These are phyloP conservation scores for Pilaira anomala DNA, from an alignment of 192 early-diverging fungal genomes.

Conservation along the genomic window DNA sequence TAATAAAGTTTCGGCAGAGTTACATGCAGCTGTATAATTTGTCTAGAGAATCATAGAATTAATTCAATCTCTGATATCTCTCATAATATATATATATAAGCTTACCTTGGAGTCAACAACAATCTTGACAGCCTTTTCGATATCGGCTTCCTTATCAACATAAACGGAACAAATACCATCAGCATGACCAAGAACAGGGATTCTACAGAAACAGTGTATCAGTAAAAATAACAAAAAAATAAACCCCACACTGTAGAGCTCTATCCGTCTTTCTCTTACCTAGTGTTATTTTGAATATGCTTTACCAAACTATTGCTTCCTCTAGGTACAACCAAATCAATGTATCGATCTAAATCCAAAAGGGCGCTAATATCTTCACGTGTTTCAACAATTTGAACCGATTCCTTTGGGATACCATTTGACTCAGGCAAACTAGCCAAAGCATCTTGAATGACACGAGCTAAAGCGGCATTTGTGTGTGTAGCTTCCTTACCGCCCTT, in stretches of 20 bases:
- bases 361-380: constrained; percentile 86
- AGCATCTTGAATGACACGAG: constrained; percentile 73
- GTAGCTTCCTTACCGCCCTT: constrained; percentile 95
- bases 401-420: constrained; percentile 55
- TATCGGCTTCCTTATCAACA: constrained; percentile 79
- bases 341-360: constrained; percentile 84
- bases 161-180: constrained; percentile 95
- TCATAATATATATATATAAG: not conserved
- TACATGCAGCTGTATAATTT: constrained; percentile 95
- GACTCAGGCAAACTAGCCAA: constrained; percentile 48
- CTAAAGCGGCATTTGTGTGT: constrained; percentile 76
- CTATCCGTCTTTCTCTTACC: constrained; percentile 43
- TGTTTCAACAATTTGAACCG: constrained; percentile 86
- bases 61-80: not conserved
- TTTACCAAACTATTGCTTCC: constrained; percentile 90
- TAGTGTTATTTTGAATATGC: constrained; percentile 87
- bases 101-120: constrained; percentile 88
- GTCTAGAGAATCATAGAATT: constrained; percentile 41
- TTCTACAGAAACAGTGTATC: constrained; percentile 60
- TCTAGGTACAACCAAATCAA: constrained; percentile 95
- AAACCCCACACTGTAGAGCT: not conserved
- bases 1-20: constrained; percentile 90
- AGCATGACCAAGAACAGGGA: constrained; percentile 99
- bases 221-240: constrained; percentile 1
- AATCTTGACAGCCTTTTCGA: constrained; percentile 70